Conservation (phyloP, 2,329 filamentous ascomycete species). For the Alternaria brassicae region DNA sequence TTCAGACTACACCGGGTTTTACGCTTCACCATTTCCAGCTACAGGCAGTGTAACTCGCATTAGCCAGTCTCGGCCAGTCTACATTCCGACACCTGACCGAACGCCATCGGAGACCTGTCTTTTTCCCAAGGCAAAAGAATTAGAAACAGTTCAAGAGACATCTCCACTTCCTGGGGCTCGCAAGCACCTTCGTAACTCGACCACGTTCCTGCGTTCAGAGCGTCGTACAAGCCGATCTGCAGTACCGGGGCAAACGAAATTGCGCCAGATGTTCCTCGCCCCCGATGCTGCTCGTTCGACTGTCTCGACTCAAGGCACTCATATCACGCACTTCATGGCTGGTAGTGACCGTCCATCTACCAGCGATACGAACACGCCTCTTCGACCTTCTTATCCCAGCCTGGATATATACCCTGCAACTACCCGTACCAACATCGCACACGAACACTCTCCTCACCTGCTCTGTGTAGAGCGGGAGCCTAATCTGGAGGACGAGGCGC, state of each 20-base stretch:
- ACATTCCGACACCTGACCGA: conserved; percentile 20
- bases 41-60: conserved; percentile 35
- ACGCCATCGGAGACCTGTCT: conserved; percentile 34
- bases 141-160: conserved; percentile 21
- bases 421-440: conserved; percentile 19
- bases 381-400: conserved; percentile 27
- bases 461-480: conserved; percentile 37
- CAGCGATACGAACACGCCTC: conserved; percentile 39
- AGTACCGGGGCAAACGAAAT: conserved; percentile 44
- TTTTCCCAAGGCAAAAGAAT: conserved; percentile 21
- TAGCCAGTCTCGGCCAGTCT: conserved; percentile 7
- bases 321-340: conserved; percentile 30
- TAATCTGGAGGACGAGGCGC: conserved; percentile 34
- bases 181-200: conserved; percentile 24
- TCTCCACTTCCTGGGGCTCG: conserved; percentile 21
- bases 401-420: conserved; percentile 18
- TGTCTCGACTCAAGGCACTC: conserved; percentile 28
- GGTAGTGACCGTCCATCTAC: conserved; percentile 41
- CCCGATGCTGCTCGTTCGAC: conserved; percentile 30
- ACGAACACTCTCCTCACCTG: conserved; percentile 40
- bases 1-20: conserved; percentile 29
- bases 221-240: conserved; percentile 38
- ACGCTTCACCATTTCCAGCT: conserved; percentile 30
- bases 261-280: conserved; percentile 45
- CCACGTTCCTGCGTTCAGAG: conserved; percentile 22